Base-by-base conservation (phyloP, 768 basidiomycete species). In the Suillus lakei region DNA sequence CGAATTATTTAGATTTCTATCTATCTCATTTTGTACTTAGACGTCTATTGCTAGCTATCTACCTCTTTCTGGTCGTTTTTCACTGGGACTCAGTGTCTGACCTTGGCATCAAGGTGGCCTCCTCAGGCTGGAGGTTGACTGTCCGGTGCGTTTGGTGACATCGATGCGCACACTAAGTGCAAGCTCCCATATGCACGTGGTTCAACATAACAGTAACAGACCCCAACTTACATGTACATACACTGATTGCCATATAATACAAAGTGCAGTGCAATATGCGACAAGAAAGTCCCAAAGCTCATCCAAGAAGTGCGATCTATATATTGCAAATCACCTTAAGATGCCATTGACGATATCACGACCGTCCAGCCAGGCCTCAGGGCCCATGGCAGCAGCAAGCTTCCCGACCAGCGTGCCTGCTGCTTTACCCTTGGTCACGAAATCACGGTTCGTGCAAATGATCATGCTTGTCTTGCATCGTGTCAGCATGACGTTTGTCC, bases 401-500 rank as follows among this genome's bases (percentile, higher is more conserved):
- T 69, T 67, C 39, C 75, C 74, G 16, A 76, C 66, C 4, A 76
- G 64, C 9, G 75, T 76, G 36, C 15, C 0, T 21, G 71, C 68
- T 2, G 66, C 75, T 13, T 28, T 9, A 5, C 63, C 68, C 12
- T 8, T 12, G 12, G 34, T 64, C 23, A 77, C 68, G 50, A 73
- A 77, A 9, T 61, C 28, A 5, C 79, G 78, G 66, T 77, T 90
- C 6, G 88, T 82, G 60, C 89, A 80, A 71, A 95, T 87, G 69
- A 88, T 86, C 91, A 95, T 93, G 41, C 86, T 87, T 50, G 76
- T 74, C 73, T 89, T 89, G 79, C 88, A 92, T 23, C 92, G 85
- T 39, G 89, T 91, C 36, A 94, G 83, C 92, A 95, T 92, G 50
- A 95, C 93, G 85, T 95, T 95, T 53, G 88, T 91, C 6, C 93